Percentiles rank a stretch among this genome's conserved stretches.
These are phyloP conservation scores for Chamaecyparis obtusa DNA, from an alignment of 75 land plant genomes.

Conservation along the genomic window DNA sequence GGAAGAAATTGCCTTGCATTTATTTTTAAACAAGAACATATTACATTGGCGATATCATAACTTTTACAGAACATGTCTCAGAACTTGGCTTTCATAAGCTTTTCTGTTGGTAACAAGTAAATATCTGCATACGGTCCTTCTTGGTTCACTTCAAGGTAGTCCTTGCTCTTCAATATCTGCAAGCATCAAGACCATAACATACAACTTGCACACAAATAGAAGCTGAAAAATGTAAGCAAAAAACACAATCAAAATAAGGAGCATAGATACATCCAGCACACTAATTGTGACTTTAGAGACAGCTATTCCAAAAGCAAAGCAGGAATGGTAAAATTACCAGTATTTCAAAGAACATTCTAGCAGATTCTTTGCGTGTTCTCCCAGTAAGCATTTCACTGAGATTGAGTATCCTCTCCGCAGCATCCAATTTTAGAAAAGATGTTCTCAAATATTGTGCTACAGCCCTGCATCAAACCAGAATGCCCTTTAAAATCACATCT, in stretches of 20 bases:
- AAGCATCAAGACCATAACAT: neutral
- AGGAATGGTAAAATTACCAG: slow-evolving; percentile 18
- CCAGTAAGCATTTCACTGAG: slow-evolving; percentile 27
- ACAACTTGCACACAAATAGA: neutral
- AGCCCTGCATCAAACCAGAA: slow-evolving; percentile 28
- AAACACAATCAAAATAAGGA: neutral
- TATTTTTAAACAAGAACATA: neutral
- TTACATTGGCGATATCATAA: neutral
- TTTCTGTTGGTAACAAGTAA: slow-evolving; percentile 23
- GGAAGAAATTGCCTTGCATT: neutral
- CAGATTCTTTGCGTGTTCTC: slow-evolving; percentile 41
- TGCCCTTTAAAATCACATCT: too few species aligned
- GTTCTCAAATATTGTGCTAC: slow-evolving; percentile 35
- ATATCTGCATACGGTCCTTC: slow-evolving; percentile 24
- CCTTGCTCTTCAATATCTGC: slow-evolving; percentile 47
- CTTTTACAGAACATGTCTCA: neutral
- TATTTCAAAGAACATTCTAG: slow-evolving; percentile 49
- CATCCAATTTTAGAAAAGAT: slow-evolving; percentile 19
- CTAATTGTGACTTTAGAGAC: neutral
- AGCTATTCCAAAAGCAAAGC: neutral
- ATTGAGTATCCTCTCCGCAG: slow-evolving; percentile 10
- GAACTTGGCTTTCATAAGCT: slow-evolving; percentile 36
- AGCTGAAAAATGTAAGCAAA: neutral
- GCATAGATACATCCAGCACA: neutral
- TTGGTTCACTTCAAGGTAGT: slow-evolving; percentile 39